Evolutionary conservation across 179 eudicot genomes (phyloP), one percentile per base, ranked within the genome.

Genomic region (Corrigiola litoralis): DNA sequence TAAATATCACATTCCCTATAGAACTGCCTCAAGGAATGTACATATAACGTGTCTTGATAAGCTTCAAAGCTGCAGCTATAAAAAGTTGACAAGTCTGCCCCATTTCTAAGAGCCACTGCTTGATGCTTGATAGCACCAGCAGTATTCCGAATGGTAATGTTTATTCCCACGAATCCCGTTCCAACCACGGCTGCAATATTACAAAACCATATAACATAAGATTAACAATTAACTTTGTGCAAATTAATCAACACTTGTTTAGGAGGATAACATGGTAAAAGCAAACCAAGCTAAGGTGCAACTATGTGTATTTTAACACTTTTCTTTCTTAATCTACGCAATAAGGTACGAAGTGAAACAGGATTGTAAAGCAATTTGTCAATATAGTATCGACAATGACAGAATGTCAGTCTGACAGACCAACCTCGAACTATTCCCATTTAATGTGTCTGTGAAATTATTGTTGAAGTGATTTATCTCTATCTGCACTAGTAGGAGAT

Each of bases 121-220:
- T 90, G 97, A 66, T 88, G 88, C 58, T 86, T 90, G 23, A 70
- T 72, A n/a, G 92, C 80, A 1, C 97, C 97, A 0, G 97, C 97
- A 0, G 97, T 90, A 78, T 90, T 90, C 2, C 80, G 75, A 59
- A 90, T 71, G 0, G 95, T 90, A 16, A 90, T 71, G 74, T 82
- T 76, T 18, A 86, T 77, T 0, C 81, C 97, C 0, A 88, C 82
- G 56, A 90, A 90, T 5, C 88, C 88, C 10, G 67, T 64, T 25
- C 82, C 92, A 0, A 79, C 80, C 9, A 88, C 92, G 45, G 83
- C 97, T 90, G 92, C 70, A 68, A 33, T 16, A 41, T 1, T 14
- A 31, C 27, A 25, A 28, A n/a, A 57, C 3, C 0, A 14, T 4
- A 65, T 24, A 20, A 7, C 6, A 3, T 27, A 9, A 45, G 36